Percentiles rank a stretch among this genome's conserved stretches.
Evolutionary conservation across 257 asterid species (phyloP).

Genomic region (Solanum appendiculatum): DNA sequence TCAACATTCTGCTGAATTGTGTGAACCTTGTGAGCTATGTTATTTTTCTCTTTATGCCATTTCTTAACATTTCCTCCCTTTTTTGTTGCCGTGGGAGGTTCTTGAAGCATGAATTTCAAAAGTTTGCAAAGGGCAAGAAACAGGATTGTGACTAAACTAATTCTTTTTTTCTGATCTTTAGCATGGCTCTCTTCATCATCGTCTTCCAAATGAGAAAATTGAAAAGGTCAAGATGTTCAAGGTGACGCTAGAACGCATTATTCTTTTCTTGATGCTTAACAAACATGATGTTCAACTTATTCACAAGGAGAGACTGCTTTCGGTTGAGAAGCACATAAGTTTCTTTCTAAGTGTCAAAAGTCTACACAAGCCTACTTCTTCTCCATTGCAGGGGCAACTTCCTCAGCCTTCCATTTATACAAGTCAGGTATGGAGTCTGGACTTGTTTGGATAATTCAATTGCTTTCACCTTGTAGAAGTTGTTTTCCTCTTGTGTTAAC

Average conservation of each 20-base stretch:
- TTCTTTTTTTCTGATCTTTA: slow-evolving; percentile 18
- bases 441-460: neutral
- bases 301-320: no score
- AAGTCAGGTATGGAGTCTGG: neutral
- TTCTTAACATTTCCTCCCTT: no score
- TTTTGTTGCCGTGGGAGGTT: no score
- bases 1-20: neutral
- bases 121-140: neutral
- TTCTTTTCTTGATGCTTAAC: no score
- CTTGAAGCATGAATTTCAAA: neutral
- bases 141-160: neutral
- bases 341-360: slow-evolving; percentile 3
- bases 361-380: neutral
- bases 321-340: no score
- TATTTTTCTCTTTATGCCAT: no score
- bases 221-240: no score
- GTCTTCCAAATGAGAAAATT: slow-evolving; percentile 36
- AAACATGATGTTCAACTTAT: no score
- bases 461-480: neutral
- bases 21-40: no score
- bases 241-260: no score
- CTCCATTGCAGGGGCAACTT: slow-evolving; percentile 52
- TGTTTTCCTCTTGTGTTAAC: neutral
- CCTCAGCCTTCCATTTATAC: slow-evolving; percentile 41
- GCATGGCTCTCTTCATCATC: slow-evolving; percentile 70